Base-by-base conservation (phyloP, 495 filamentous ascomycete species). In the Daldinia decipiens region DNA sequence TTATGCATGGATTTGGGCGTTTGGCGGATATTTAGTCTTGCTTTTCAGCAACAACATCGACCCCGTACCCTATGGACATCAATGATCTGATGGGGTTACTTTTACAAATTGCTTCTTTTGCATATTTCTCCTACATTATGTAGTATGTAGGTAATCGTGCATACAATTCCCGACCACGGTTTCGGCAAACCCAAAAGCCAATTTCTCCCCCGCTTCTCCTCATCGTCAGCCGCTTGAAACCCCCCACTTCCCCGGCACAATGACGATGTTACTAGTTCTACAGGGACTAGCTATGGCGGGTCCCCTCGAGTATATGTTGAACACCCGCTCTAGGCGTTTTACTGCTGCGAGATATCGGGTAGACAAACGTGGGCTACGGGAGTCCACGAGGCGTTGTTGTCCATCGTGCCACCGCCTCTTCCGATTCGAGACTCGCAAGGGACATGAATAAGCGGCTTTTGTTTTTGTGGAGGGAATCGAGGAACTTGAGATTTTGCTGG, bases 1-100 rank as follows among this genome's bases (percentile, higher is more conserved):
- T 24, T 12, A 57, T 63, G 66, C 61, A 73, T 70, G 62, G 58
- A 59, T 39, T 57, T 51, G 45, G 71, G 71, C 71, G 71, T 73
- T 73, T 29, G 58, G 56, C 56, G 57, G 65, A 59, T 51, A 65
- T 62, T 62, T 70, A 39, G 50, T 53, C 11, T 50, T 43, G 31
- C 60, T 56, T 56, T 51, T 24, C 34, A 24, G 43, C 17, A 47
- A 47, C 43, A 47, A 24, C 43, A 47, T 47, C 1, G 17, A 6
- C 43, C 19, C 19, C 43, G 1, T 9, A 6, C 43, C 19, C 19
- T 19, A 5, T 9, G 19, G 43, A 47, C 11, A 47, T 4, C 24
- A 21, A 12, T 47, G 1, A 1, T 47, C 43, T 47, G 19, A 24
- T 47, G 19, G 43, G 43, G 7, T 21, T 24, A 5, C 17, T 3